Base-by-base conservation (phyloP, 2,329 filamentous ascomycete species). In the Aspergillus proliferans region DNA sequence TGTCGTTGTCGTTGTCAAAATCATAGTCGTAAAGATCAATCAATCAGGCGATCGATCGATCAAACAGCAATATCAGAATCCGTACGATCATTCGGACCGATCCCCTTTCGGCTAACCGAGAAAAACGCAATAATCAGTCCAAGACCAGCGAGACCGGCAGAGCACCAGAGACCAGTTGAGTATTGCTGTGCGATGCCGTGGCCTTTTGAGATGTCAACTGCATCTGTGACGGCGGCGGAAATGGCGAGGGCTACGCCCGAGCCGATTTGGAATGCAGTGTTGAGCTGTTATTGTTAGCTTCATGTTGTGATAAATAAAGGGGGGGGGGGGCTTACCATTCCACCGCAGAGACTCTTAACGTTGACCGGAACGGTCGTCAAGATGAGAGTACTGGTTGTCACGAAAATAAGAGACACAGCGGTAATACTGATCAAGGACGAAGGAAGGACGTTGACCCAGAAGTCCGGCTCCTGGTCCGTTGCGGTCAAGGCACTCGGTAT, bases 261-360 rank as follows among this genome's bases (percentile, higher is more conserved):
- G 8, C 71, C 70, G 19, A 73, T 71, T 58, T 73, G 70, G 51
- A 71, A 73, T 6, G 71, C 70, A 4, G 71, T 73, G 47, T 73
- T 73, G 34, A 73, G 58, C 36, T 39, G 36, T 15, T 8, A 19
- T 9, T 18, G 36, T 39, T 18, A 39, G 36, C 8, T 18, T 39
- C 18, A 5, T n/a, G 15, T 15, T 15, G 15, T 15, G 15, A 15
- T 1, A 15, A 15, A 15, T 15, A 36, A 36, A 36, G 6, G 14
- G 34, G 34, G 18, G 14, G 14, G 36, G 9, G n/a, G 5, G 14
- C 36, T 39, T 18, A 39, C 36, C 67, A 72, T 71, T n/a, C 69
- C 69, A 21, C 69, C 69, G 46, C 67, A 70, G 2, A 71, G 51
- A 40, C 65, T 70, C 54, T 73, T 72, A 5, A 71, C 69, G 24